phyloP scores from a whole-genome alignment of 371 early-diverging fungal genomes.

The Chytridium lagenaria region DNA sequence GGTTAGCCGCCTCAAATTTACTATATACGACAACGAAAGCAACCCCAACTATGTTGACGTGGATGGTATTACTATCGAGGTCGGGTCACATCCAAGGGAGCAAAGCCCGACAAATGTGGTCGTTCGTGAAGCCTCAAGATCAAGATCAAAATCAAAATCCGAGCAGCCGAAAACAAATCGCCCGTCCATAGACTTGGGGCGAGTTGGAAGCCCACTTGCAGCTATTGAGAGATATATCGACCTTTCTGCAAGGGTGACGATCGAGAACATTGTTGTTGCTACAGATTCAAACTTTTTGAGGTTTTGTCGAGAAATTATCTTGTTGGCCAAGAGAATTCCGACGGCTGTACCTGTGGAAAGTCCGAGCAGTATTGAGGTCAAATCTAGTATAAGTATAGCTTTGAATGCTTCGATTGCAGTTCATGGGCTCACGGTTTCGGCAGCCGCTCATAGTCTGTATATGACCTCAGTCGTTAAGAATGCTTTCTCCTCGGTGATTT shows the following conservation, averaged over 20 bases:
- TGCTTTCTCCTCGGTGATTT: neutral
- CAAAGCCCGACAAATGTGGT: constrained; percentile 7
- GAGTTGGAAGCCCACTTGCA: neutral
- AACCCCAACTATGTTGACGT: neutral
- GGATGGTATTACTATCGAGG: neutral
- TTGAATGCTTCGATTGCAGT: neutral
- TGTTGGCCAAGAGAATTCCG: neutral
- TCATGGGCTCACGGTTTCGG: neutral
- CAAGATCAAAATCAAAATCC: constrained; percentile 8
- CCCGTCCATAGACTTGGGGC: constrained; percentile 2
- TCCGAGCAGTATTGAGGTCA: neutral
- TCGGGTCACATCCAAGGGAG: constrained; percentile 7
- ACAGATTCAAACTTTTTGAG: neutral
- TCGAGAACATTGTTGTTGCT: neutral
- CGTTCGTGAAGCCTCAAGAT: neutral
- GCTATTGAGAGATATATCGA: constrained; percentile 3
- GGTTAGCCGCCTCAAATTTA: neutral
- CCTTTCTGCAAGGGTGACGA: neutral
- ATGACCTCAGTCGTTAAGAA: constrained; percentile 1
- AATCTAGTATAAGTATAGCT: neutral
- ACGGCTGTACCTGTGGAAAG: neutral
- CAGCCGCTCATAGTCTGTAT: neutral
- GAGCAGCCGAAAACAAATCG: neutral
- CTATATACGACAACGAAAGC: constrained; percentile 6
- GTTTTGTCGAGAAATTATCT: neutral